Percentiles rank a stretch among this genome's conserved stretches.
phyloP scores from a whole-genome alignment of 306 rosid species.

The Geum urbanum region DNA sequence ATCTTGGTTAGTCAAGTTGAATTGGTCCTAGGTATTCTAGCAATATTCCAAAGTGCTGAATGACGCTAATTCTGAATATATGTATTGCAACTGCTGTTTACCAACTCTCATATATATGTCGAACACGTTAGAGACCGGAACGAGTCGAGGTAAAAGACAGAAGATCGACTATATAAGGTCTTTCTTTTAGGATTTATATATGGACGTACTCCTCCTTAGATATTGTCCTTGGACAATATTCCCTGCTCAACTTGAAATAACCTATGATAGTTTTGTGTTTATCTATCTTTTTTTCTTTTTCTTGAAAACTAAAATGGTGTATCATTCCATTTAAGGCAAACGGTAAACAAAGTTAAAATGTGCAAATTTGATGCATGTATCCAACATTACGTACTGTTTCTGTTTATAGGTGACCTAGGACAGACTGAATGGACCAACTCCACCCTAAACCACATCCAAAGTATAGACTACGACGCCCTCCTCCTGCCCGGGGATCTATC shows the following conservation, averaged over 20 bases:
- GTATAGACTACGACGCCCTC: constrained; percentile 57
- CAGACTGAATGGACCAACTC: constrained; percentile 68
- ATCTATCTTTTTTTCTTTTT: too few species aligned
- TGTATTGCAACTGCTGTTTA: too few species aligned
- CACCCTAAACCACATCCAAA: constrained; percentile 45
- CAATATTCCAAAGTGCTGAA: too few species aligned
- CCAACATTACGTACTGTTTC: neutral
- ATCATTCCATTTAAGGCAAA: too few species aligned
- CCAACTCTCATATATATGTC: too few species aligned
- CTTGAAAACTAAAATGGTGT: too few species aligned
- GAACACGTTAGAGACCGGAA: neutral
- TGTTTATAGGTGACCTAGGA: constrained; percentile 60
- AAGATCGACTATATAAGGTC: neutral
- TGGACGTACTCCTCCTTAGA: neutral
- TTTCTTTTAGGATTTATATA: neutral
- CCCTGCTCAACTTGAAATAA: neutral
- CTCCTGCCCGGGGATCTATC: constrained; percentile 65
- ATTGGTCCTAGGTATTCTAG: neutral
- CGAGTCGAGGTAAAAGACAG: neutral
- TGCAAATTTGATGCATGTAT: too few species aligned
- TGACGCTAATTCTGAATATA: too few species aligned
- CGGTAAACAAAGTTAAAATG: too few species aligned
- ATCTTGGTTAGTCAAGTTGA: neutral
- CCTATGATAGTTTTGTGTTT: too few species aligned
- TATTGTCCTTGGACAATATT: too few species aligned